phyloP scores from a whole-genome alignment of 495 filamentous ascomycete genomes.

The Antarctomyces pellizariae region DNA sequence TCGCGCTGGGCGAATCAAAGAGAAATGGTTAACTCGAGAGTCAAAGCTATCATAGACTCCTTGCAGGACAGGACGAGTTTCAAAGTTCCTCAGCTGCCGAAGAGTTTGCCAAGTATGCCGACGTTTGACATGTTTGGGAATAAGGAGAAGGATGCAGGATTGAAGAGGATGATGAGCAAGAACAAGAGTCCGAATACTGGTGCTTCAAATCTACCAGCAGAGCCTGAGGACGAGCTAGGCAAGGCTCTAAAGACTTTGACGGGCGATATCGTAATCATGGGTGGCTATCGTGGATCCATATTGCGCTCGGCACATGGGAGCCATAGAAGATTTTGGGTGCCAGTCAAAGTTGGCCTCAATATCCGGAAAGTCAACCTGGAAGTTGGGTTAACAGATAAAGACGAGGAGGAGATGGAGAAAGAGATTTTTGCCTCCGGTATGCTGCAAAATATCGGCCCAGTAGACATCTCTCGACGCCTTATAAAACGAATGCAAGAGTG shows the following conservation, averaged over 20 bases:
- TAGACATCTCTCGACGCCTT: conserved; percentile 67
- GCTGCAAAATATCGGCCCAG: conserved; percentile 71
- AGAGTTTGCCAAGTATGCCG: conserved; percentile 16
- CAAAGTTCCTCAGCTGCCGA: conserved; percentile 37
- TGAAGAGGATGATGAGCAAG: no score
- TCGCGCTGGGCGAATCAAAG: conserved; percentile 59
- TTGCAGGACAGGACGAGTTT: conserved; percentile 52
- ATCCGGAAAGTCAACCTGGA: conserved; percentile 82
- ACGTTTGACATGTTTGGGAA: no score
- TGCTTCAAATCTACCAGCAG: conserved; percentile 1
- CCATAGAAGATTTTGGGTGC: conserved; percentile 72
- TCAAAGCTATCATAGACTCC: conserved; percentile 83
- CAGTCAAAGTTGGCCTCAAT: conserved; percentile 82
- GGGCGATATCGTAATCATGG: conserved; percentile 74
- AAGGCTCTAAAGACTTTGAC: conserved; percentile 44
- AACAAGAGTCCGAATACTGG: conserved; percentile 6
- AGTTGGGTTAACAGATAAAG: conserved; percentile 59
- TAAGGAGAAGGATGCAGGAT: no score
- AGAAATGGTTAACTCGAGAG: conserved; percentile 58
- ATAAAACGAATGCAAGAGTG: conserved; percentile 55
- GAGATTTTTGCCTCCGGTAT: conserved; percentile 65
- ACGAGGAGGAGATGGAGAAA: conserved; percentile 69
- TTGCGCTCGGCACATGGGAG: conserved; percentile 66
- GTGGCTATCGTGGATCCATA: conserved; percentile 77
- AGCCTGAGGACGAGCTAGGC: conserved; percentile 22